Percentiles rank a stretch among this genome's conserved stretches.
Conservation (phyloP, 106 monocot genomes). For the Phalaenopsis aphrodite region DNA sequence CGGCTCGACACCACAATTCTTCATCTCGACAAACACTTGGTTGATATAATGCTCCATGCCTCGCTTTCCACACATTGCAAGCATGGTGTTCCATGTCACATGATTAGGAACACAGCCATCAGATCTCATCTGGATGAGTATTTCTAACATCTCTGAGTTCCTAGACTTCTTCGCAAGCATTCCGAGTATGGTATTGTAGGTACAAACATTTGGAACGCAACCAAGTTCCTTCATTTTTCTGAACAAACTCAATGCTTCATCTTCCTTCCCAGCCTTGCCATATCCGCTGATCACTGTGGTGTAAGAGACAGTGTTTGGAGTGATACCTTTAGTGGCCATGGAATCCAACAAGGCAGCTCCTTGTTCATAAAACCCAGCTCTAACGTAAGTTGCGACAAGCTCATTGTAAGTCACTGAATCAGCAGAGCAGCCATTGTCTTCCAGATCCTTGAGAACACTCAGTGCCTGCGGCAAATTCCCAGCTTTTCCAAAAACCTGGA, state of each 20-base stretch:
- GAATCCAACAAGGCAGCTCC: constrained; percentile 45
- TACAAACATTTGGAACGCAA: constrained; percentile 70
- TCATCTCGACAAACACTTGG: constrained; percentile 72
- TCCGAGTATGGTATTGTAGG: constrained; percentile 78
- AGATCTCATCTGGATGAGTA: constrained; percentile 67
- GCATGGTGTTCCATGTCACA: constrained; percentile 84
- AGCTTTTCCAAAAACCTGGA: constrained; percentile 78
- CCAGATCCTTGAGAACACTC: constrained; percentile 75
- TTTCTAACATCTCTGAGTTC: constrained; percentile 51
- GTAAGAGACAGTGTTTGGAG: constrained; percentile 79
- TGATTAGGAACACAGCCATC: constrained; percentile 75
- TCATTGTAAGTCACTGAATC: constrained; percentile 85
- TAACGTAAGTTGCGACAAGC: constrained; percentile 68
- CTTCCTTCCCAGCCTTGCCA: constrained; percentile 55
- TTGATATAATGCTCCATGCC: constrained; percentile 61
- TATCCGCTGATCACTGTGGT: constrained; percentile 80
- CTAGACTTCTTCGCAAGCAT: constrained; percentile 78
- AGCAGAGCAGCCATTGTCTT: constrained; percentile 39
- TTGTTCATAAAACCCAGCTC: constrained; percentile 71
- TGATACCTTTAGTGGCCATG: constrained; percentile 62
- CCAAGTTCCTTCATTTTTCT: constrained; percentile 47
- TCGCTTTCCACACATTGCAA: constrained; percentile 77
- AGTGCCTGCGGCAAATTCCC: constrained; percentile 55
- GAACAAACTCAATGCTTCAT: constrained; percentile 58
- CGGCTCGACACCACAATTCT: constrained; percentile 59